phyloP scores from a whole-genome alignment of 1,284 basidiomycete genomes.

The Amylostereum areolatum region DNA sequence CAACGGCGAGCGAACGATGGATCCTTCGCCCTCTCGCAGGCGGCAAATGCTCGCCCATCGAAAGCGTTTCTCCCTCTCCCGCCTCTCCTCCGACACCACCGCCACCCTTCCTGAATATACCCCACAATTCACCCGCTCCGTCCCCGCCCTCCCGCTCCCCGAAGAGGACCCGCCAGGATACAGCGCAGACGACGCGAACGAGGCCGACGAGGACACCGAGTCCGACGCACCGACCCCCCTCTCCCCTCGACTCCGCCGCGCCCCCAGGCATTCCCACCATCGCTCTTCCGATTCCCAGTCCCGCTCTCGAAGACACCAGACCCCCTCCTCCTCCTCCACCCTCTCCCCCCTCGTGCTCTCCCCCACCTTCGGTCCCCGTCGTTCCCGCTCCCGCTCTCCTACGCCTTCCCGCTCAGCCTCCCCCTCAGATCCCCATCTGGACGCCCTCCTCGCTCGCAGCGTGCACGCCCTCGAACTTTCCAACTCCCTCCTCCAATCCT shows the following conservation, averaged over 20 bases:
- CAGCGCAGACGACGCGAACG: slow-evolving; percentile 69
- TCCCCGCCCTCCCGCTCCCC: slow-evolving; percentile 12
- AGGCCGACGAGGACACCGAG: slow-evolving; percentile 61
- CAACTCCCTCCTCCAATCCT: slow-evolving; percentile 66
- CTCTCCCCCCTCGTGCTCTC: slow-evolving; percentile 16
- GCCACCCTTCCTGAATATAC: slow-evolving; percentile 64
- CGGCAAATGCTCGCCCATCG: too few relatives aligned
- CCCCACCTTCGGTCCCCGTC: slow-evolving; percentile 6
- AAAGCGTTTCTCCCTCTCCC: slow-evolving; percentile 42
- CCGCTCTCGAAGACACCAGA: slow-evolving; percentile 6
- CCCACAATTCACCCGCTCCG: slow-evolving; percentile 24
- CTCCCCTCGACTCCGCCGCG: slow-evolving; percentile 8
- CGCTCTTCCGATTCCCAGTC: slow-evolving; percentile 15
- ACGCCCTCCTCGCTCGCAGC: slow-evolving; percentile 71
- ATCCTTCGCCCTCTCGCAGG: too few relatives aligned
- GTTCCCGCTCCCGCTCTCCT: slow-evolving; percentile 4
- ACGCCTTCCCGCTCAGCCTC: slow-evolving; percentile 11
- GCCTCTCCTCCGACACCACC: slow-evolving; percentile 65
- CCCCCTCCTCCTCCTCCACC: slow-evolving; percentile 15
- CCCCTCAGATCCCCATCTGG: slow-evolving; percentile 44
- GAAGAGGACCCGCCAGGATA: slow-evolving; percentile 61
- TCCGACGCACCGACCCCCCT: slow-evolving; percentile 5
- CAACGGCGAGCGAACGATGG: too few relatives aligned
- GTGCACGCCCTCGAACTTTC: slow-evolving; percentile 80
- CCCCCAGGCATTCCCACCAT: slow-evolving; percentile 8